phyloP scores from a whole-genome alignment of 169 alveolate species.

The Sarcocystis neurona region DNA sequence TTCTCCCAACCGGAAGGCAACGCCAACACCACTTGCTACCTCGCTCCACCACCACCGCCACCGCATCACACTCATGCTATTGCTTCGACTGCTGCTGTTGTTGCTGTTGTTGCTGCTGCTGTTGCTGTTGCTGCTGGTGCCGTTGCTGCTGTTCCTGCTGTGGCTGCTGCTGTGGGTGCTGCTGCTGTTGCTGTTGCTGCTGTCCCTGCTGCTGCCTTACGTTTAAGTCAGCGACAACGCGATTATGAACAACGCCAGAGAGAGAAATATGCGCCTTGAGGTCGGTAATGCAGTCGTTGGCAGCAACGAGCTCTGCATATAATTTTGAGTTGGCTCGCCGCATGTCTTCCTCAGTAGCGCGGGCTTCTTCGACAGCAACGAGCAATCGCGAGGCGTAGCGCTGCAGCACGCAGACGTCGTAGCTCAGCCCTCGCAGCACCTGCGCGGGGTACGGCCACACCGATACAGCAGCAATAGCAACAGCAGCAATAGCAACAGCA shows the following conservation, averaged over 20 bases:
- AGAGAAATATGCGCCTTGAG: slow-evolving; percentile 64
- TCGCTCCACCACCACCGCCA: too few relatives aligned
- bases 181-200: too few relatives aligned
- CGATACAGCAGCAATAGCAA: too few relatives aligned
- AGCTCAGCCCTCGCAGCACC: slow-evolving; percentile 50
- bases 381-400: slow-evolving; percentile 70
- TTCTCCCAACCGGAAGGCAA: too few relatives aligned
- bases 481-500: not conserved
- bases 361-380: slow-evolving; percentile 72
- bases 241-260: slow-evolving; percentile 27
- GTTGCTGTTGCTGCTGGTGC: too few relatives aligned
- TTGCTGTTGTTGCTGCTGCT: too few relatives aligned
- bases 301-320: slow-evolving; percentile 73
- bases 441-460: too few relatives aligned
- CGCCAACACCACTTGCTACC: too few relatives aligned
- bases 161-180: too few relatives aligned
- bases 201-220: slow-evolving; percentile 24
- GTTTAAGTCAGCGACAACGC: not conserved
- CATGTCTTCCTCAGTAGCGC: slow-evolving; percentile 74
- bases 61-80: too few relatives aligned
- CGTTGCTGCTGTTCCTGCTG: slow-evolving; percentile 51
- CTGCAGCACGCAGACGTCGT: slow-evolving; percentile 75
- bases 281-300: slow-evolving; percentile 68
- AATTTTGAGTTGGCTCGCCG: slow-evolving; percentile 70
- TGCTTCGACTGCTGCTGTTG: slow-evolving; percentile 61